Evolutionary conservation across 139 green algal species (phyloP).

Genomic region (Coelastrella sp.): DNA sequence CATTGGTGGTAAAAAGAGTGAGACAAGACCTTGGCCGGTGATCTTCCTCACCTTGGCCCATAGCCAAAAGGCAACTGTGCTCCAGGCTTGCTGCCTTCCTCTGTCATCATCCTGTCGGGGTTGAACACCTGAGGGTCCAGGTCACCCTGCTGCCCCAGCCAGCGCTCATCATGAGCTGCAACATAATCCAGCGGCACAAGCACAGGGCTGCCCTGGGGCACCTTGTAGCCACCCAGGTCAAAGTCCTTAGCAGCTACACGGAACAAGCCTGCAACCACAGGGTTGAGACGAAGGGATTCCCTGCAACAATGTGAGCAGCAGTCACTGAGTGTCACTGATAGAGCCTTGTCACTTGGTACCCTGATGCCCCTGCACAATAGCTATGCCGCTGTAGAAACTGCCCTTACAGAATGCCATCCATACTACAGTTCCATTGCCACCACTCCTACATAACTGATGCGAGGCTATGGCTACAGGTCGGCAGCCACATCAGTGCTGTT

Average conservation of each 20-base stretch:
- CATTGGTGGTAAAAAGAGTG: no score
- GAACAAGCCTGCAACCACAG: constrained; percentile 24
- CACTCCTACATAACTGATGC: no score
- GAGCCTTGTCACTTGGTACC: no score
- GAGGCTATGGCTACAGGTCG: no score
- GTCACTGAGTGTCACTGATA: background rate
- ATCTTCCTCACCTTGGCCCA: background rate
- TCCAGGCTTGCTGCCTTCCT: constrained; percentile 19
- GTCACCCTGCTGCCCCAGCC: background rate
- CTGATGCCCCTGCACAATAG: no score
- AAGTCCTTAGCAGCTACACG: constrained; percentile 34
- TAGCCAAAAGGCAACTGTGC: constrained; percentile 44
- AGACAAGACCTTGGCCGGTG: no score
- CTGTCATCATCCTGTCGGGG: constrained; percentile 41
- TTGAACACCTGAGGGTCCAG: constrained; percentile 5
- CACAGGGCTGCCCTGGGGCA: constrained; percentile 12
- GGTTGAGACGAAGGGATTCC: constrained; percentile 35
- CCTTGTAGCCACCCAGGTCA: constrained; percentile 22
- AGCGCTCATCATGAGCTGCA: constrained; percentile 11
- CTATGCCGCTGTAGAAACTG: no score
- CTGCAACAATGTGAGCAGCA: background rate
- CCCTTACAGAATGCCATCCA: no score
- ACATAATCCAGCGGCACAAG: background rate
- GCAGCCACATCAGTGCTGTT: no score
- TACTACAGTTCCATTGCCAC: no score